Percentiles rank a stretch among this genome's conserved stretches.
phyloP scores from a whole-genome alignment of 1,284 basidiomycete species.

The Singerocomus rubriflavus region DNA sequence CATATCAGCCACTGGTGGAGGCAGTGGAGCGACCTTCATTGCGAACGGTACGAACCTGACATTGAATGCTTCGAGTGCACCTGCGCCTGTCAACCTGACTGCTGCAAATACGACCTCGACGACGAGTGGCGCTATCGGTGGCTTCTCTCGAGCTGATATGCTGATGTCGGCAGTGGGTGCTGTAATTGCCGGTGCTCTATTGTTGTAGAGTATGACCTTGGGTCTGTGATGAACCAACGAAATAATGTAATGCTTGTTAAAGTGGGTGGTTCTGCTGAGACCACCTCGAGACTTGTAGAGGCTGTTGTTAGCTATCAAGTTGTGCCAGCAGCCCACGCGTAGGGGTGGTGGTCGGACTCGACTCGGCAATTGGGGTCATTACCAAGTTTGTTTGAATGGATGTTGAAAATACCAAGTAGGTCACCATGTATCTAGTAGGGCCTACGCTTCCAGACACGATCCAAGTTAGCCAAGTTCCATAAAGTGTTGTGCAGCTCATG shows the following conservation, averaged over 20 bases:
- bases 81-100: conserved; percentile 44
- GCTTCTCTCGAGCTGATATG: conserved; percentile 5
- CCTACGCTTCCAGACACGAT: no score
- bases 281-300: no score
- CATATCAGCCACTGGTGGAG: no score
- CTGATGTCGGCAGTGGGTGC: conserved; percentile 9
- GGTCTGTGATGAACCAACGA: conserved; percentile 1
- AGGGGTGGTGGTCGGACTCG: no score
- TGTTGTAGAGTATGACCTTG: conserved; percentile 13
- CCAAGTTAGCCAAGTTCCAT: no score
- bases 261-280: background rate
- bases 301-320: no score
- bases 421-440: no score
- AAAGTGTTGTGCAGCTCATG: no score
- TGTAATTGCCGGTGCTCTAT: conserved; percentile 13
- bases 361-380: no score
- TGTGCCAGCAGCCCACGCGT: no score
- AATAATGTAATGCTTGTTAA: conserved; percentile 7
- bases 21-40: conserved; percentile 40
- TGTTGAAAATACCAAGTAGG: no score
- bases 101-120: conserved; percentile 6
- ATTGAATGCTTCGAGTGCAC: conserved; percentile 32
- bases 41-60: conserved; percentile 32
- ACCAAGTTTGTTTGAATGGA: no score
- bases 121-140: conserved; percentile 12